phyloP scores from a whole-genome alignment of 257 asterid species.

The Ilex asprella region DNA sequence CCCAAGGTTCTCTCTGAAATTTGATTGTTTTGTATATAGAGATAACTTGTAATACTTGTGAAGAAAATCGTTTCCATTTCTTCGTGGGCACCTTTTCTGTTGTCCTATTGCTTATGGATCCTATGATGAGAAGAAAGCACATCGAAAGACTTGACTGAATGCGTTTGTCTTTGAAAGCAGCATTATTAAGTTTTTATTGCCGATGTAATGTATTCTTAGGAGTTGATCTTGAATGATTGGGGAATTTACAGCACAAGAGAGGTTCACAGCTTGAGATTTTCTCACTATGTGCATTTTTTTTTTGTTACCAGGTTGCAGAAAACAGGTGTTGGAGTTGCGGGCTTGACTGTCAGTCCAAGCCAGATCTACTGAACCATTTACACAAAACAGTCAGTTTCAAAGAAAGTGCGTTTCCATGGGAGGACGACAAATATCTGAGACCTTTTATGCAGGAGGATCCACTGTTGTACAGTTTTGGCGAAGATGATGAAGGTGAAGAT shows the following conservation, averaged over 20 bases:
- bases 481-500: slow-evolving; percentile 55
- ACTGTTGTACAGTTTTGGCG: slow-evolving; percentile 65
- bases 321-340: slow-evolving; percentile 74
- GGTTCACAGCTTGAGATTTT: not conserved
- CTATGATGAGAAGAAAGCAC: too few relatives aligned
- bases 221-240: not conserved
- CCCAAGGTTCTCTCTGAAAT: too few relatives aligned
- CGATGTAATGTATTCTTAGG: too few relatives aligned
- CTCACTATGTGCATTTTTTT: not conserved
- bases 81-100: too few relatives aligned
- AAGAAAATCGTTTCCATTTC: too few relatives aligned
- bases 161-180: too few relatives aligned
- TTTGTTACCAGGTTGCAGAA: slow-evolving; percentile 47
- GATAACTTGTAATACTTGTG: too few relatives aligned
- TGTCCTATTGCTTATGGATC: too few relatives aligned
- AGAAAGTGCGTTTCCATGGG: slow-evolving; percentile 51
- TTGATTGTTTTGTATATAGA: too few relatives aligned
- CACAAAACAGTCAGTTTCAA: slow-evolving; percentile 31
- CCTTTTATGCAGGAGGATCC: slow-evolving; percentile 84
- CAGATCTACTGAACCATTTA: slow-evolving; percentile 51
- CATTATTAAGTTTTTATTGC: too few relatives aligned
- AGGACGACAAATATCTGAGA: slow-evolving; percentile 58
- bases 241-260: not conserved
- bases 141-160: too few relatives aligned
- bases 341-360: slow-evolving; percentile 28